Conservation (phyloP, 1,284 basidiomycete species). For the Microbotryomycetes sp. region DNA sequence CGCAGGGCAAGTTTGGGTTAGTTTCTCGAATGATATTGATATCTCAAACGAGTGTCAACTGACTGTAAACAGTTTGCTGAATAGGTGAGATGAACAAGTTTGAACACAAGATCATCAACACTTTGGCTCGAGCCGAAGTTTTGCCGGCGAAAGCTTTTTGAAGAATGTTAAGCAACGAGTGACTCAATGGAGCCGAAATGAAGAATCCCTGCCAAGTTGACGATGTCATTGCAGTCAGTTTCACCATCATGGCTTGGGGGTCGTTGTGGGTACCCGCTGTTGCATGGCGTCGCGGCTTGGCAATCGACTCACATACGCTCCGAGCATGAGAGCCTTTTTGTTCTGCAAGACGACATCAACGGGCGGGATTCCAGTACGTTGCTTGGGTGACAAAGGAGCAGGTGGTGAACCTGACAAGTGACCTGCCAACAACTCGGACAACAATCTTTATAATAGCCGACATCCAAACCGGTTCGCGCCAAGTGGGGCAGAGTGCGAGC, state of each 20-base stretch:
- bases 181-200: conserved; percentile 74
- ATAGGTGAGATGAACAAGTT: conserved; percentile 73
- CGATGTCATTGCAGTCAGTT: background rate
- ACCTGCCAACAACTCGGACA: conserved; percentile 27
- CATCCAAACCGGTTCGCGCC: background rate
- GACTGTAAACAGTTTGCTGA: conserved; percentile 55
- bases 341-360: conserved; percentile 35
- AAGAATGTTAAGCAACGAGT: conserved; percentile 62
- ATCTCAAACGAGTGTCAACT: conserved; percentile 38
- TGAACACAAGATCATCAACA: conserved; percentile 68
- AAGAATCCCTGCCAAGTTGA: conserved; percentile 53
- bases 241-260: background rate
- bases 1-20: conserved; percentile 3
- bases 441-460: background rate
- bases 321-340: conserved; percentile 37
- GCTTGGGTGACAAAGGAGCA: conserved; percentile 28
- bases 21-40: background rate
- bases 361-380: conserved; percentile 34
- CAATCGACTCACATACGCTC: conserved; percentile 24
- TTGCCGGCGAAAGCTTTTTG: conserved; percentile 71
- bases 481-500: conserved; percentile 7
- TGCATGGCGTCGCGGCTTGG: background rate
- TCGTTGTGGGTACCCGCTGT: background rate
- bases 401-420: conserved; percentile 20
- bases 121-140: conserved; percentile 59